These are phyloP conservation scores for Stygiomarasmius scandens DNA, from an alignment of 1,284 basidiomycete genomes.

Conservation along the genomic window DNA sequence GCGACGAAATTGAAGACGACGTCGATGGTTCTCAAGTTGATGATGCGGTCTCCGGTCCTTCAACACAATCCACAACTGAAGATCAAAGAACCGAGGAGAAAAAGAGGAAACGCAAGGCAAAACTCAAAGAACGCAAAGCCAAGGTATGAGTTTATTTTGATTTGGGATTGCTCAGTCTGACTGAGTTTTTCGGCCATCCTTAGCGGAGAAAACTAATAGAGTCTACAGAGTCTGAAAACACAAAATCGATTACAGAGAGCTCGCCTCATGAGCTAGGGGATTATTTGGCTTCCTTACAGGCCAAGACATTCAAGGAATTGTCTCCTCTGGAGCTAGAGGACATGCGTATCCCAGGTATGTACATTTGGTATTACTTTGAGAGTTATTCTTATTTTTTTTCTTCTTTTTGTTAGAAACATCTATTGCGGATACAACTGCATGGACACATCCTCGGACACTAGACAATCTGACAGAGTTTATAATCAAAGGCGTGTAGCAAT, in stretches of 20 bases:
- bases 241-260: conserved; percentile 57
- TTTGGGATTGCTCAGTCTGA: neutral
- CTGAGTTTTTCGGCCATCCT: neutral
- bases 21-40: conserved; percentile 28
- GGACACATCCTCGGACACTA: conserved; percentile 69
- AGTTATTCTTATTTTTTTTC: conserved; percentile 49
- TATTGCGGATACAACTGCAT: conserved; percentile 73
- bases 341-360: conserved; percentile 67
- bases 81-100: conserved; percentile 40
- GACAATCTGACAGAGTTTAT: conserved; percentile 76
- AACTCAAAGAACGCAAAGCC: conserved; percentile 66
- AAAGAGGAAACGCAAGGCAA: conserved; percentile 72
- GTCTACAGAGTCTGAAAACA: conserved; percentile 38
- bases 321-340: conserved; percentile 75
- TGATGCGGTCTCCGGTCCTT: conserved; percentile 18
- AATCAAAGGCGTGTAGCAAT: conserved; percentile 52
- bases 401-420: conserved; percentile 71
- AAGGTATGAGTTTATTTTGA: conserved; percentile 45
- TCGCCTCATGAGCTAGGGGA: conserved; percentile 56
- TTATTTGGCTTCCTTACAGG: conserved; percentile 65
- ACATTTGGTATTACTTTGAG: conserved; percentile 19
- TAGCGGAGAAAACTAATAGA: conserved; percentile 69
- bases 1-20: conserved; percentile 46
- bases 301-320: conserved; percentile 63
- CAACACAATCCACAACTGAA: conserved; percentile 20